Conservation (phyloP, 192 early-diverging fungal genomes). For the Podila minutissima region DNA sequence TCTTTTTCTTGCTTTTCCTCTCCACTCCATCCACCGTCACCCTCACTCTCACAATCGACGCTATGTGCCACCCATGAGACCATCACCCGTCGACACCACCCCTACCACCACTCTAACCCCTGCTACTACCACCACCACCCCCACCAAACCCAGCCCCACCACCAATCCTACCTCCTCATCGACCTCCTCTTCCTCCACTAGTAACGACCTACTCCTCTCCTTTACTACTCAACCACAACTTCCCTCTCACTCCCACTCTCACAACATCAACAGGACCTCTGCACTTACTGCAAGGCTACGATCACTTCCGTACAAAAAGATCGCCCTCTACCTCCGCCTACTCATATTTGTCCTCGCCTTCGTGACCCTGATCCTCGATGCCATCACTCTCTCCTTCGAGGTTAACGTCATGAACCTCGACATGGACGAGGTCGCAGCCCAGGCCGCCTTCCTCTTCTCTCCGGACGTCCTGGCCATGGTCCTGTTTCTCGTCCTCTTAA, state of each 20-base stretch:
- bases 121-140: not conserved
- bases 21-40: no score
- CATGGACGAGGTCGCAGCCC: conserved; percentile 1
- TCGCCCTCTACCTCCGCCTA: conserved; percentile 11
- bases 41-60: not conserved
- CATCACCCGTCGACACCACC: not conserved
- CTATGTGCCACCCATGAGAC: not conserved
- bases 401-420: conserved; percentile 32
- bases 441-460: conserved; percentile 14
- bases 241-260: not conserved
- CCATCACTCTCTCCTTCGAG: conserved; percentile 41
- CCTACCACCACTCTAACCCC: not conserved
- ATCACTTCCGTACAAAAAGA: conserved; percentile 5
- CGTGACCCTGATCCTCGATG: conserved; percentile 38
- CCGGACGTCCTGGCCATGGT: conserved; percentile 31
- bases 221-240: not conserved
- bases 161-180: not conserved
- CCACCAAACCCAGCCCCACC: not conserved
- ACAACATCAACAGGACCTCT: not conserved
- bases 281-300: no score
- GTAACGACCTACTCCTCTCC: not conserved
- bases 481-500: conserved; percentile 9
- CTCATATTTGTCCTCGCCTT: conserved; percentile 21
- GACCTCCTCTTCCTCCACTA: not conserved
- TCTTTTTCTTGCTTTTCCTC: no score